phyloP scores from a whole-genome alignment of 768 basidiomycete genomes.

The Pleurotus sapidus region DNA sequence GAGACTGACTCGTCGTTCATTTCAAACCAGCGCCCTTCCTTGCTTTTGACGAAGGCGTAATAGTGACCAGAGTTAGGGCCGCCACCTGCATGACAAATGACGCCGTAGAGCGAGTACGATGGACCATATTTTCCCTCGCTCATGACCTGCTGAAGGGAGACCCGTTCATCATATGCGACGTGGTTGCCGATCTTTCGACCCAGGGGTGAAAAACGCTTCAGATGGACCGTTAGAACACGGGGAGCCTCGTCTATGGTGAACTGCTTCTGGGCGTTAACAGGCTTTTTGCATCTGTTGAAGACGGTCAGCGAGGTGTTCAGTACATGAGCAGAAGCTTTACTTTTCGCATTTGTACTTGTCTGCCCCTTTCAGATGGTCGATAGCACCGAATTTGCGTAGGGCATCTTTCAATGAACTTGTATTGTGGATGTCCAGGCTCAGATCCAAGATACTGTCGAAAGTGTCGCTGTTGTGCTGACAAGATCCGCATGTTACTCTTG shows the following conservation, averaged over 20 bases:
- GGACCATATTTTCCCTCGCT: constrained; percentile 77
- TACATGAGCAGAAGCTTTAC: constrained; percentile 42
- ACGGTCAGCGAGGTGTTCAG: neutral
- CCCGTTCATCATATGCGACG: constrained; percentile 73
- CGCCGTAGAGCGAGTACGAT: constrained; percentile 83
- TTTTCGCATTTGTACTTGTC: constrained; percentile 99
- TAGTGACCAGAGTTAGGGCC: constrained; percentile 98
- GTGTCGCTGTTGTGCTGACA: constrained; percentile 93
- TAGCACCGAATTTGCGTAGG: constrained; percentile 73
- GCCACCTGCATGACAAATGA: constrained; percentile 90
- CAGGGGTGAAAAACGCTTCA: constrained; percentile 91
- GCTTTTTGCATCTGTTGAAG: constrained; percentile 77
- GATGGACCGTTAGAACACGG: constrained; percentile 82
- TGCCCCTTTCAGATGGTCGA: constrained; percentile 81
- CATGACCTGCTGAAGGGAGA: constrained; percentile 79
- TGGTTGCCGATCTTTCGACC: constrained; percentile 82
- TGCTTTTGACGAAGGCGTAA: constrained; percentile 77
- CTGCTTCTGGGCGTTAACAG: constrained; percentile 85
- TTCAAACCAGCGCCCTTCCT: constrained; percentile 75
- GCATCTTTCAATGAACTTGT: constrained; percentile 65
- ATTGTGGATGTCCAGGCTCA: constrained; percentile 85
- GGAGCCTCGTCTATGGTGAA: constrained; percentile 91
- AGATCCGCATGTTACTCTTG: constrained; percentile 80
- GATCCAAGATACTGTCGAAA: constrained; percentile 91
- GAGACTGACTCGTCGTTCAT: constrained; percentile 90